phyloP scores from a whole-genome alignment of 2,329 filamentous ascomycete genomes.

The Metarhizium robertsii region DNA sequence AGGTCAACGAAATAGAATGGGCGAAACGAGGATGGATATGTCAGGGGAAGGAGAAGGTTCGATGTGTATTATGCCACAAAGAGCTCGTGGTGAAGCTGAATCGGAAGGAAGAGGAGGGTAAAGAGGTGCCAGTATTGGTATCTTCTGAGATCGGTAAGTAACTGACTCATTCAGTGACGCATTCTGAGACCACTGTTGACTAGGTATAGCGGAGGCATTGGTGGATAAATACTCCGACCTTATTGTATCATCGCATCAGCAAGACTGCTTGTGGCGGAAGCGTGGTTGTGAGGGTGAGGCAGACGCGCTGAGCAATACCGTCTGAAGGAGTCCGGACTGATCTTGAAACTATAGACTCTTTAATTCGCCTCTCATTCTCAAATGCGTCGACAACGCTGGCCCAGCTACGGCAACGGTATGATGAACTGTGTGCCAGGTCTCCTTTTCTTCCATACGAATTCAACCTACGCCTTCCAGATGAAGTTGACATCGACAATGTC shows the following conservation, averaged over 20 bases:
- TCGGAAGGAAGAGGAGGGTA: constrained; percentile 46
- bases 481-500: constrained; percentile 39
- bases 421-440: constrained; percentile 45
- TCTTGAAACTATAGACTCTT: constrained; percentile 33
- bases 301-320: not conserved
- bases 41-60: constrained; percentile 71
- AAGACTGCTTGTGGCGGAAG: constrained; percentile 78
- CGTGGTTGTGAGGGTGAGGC: constrained; percentile 72
- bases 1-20: constrained; percentile 86
- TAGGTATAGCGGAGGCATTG: constrained; percentile 47
- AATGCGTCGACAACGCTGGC: constrained; percentile 50
- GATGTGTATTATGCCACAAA: constrained; percentile 75
- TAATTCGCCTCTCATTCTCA: constrained; percentile 53
- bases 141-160: constrained; percentile 48
- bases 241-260: constrained; percentile 65
- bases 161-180: no score
- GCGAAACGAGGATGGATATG: constrained; percentile 89
- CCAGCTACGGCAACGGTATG: constrained; percentile 53
- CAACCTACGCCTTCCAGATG: constrained; percentile 48
- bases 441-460: constrained; percentile 52
- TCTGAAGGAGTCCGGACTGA: not conserved
- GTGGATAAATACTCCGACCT: constrained; percentile 67
- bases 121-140: constrained; percentile 40
- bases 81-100: constrained; percentile 76
- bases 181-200: constrained; percentile 10